Evolutionary conservation across 2,329 filamentous ascomycete species (phyloP).

Genomic region (Penicillium hesseltinei): DNA sequence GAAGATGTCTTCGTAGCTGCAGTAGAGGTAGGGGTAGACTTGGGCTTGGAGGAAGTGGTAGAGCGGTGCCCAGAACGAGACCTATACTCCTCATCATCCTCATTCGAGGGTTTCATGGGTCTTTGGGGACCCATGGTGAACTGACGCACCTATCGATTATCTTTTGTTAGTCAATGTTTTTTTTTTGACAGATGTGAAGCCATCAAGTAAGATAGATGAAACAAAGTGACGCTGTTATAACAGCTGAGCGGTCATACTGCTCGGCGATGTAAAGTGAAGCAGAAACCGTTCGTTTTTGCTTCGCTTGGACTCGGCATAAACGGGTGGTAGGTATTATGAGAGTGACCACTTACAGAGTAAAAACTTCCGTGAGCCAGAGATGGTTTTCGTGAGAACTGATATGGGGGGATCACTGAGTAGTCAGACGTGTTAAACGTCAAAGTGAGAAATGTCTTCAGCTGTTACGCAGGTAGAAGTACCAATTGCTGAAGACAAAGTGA

Average conservation of each 20-base stretch:
- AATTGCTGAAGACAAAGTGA: not conserved
- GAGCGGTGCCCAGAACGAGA: not conserved
- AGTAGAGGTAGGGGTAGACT: not conserved
- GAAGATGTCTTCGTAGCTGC: not conserved
- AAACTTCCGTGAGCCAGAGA: not conserved
- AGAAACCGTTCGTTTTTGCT: not conserved
- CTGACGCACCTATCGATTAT: not conserved
- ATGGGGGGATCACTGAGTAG: not conserved
- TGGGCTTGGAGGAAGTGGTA: not conserved
- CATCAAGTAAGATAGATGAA: not conserved
- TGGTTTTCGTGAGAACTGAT: not conserved
- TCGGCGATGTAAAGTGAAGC: not conserved
- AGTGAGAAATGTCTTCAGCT: no score
- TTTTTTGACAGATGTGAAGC: no score
- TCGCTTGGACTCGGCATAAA: not conserved
- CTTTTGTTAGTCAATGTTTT: not conserved
- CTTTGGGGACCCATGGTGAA: not conserved
- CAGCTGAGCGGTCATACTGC: not conserved
- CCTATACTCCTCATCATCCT: not conserved
- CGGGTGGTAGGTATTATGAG: no score
- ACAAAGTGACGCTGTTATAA: not conserved
- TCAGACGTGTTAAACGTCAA: not conserved
- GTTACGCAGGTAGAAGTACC: no score
- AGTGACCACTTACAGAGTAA: not conserved
- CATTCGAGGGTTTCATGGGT: not conserved